Percentiles rank a stretch among this genome's conserved stretches.
phyloP scores from a whole-genome alignment of 2,329 filamentous ascomycete genomes.

The Penicillium sp. region DNA sequence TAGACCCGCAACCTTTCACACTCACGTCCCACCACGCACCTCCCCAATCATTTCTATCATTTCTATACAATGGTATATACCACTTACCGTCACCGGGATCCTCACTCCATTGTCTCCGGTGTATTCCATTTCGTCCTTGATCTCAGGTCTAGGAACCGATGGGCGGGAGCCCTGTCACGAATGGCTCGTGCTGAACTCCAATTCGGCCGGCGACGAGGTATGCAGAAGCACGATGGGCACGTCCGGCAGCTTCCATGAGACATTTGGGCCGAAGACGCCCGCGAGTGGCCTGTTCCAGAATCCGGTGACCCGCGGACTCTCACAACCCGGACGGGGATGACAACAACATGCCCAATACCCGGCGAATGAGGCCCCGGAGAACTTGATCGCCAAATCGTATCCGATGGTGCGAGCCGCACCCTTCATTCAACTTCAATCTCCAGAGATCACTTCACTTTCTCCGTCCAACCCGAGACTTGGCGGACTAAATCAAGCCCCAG shows the following conservation, averaged over 20 bases:
- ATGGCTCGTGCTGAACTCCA: conserved; percentile 19
- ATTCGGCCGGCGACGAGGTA: conserved; percentile 16
- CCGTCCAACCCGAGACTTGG: conserved; percentile 25
- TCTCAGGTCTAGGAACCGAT: conserved; percentile 19
- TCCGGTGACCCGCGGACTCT: conserved; percentile 27
- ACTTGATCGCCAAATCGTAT: background rate
- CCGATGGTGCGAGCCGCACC: conserved; percentile 14
- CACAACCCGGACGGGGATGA: conserved; percentile 27
- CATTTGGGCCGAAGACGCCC: conserved; percentile 24
- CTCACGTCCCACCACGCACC: background rate
- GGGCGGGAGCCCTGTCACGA: conserved; percentile 19
- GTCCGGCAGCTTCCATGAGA: conserved; percentile 26
- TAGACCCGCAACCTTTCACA: background rate
- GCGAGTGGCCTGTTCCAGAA: conserved; percentile 28
- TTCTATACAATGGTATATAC: background rate
- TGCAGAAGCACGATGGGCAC: conserved; percentile 21
- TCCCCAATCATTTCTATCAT: background rate
- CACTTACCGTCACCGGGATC: background rate
- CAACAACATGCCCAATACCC: conserved; percentile 11
- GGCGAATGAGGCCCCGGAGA: conserved; percentile 6
- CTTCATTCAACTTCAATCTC: conserved; percentile 8
- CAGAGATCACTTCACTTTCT: background rate
- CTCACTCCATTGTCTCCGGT: conserved; percentile 12
- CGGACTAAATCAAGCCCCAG: conserved; percentile 24
- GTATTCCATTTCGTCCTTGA: conserved; percentile 23